Evolutionary conservation across 768 basidiomycete species (phyloP).

Genomic region (Boletus sp.): DNA sequence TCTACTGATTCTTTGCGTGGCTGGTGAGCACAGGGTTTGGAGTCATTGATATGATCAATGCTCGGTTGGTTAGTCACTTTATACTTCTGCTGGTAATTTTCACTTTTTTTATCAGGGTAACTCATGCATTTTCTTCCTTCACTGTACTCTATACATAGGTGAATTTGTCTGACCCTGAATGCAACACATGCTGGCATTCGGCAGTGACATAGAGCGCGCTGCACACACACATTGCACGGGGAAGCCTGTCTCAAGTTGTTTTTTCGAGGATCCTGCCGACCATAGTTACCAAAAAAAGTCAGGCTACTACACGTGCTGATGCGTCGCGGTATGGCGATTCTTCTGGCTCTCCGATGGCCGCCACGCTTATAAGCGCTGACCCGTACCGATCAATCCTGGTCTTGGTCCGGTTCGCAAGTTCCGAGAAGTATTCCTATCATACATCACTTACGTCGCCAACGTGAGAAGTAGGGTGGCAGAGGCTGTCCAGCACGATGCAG

Average conservation of each 20-base stretch:
- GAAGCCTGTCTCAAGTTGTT: neutral
- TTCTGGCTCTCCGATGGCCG: too few relatives aligned
- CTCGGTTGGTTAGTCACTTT: neutral
- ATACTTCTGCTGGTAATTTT: neutral
- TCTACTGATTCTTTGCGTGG: neutral
- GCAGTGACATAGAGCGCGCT: neutral
- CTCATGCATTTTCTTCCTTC: neutral
- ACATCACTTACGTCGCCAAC: neutral
- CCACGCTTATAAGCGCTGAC: too few relatives aligned
- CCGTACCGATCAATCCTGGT: neutral
- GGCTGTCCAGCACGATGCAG: too few relatives aligned
- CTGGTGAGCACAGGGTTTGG: neutral
- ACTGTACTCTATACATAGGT: too few relatives aligned
- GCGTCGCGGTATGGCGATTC: too few relatives aligned
- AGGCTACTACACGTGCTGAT: too few relatives aligned
- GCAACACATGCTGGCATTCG: neutral
- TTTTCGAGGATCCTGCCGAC: neutral
- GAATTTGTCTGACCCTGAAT: too few relatives aligned
- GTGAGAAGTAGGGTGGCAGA: neutral
- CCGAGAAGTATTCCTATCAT: neutral
- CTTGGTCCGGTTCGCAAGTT: neutral
- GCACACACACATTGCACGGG: too few relatives aligned
- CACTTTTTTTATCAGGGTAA: neutral
- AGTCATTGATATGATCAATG: neutral
- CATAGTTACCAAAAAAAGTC: too few relatives aligned